Percentiles rank a stretch among this genome's conserved stretches.
Evolutionary conservation across 108 stramenopile species (phyloP).

Genomic region (Cyclotella distinguenda): DNA sequence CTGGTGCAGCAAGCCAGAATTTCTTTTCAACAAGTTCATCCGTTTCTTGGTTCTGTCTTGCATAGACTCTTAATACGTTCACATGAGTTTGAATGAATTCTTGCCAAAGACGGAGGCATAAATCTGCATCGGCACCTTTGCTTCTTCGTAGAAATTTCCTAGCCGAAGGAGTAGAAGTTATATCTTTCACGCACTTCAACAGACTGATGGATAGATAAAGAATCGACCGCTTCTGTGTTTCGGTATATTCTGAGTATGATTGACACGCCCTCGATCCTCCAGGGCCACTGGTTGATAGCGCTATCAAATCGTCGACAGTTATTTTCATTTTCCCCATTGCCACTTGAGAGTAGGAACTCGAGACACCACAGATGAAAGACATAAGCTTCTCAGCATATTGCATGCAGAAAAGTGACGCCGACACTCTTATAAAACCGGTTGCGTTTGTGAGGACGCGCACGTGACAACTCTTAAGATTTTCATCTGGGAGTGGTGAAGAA

Average conservation of each 20-base stretch:
- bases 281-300: conserved; percentile 26
- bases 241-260: conserved; percentile 20
- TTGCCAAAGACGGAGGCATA: conserved; percentile 72
- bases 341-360: conserved; percentile 9
- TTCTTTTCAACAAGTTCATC: conserved; percentile 27
- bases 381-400: conserved; percentile 51
- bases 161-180: conserved; percentile 28
- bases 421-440: conserved; percentile 30
- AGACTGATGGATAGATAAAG: conserved; percentile 30
- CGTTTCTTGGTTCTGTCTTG: conserved; percentile 17
- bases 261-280: conserved; percentile 5
- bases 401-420: conserved; percentile 33
- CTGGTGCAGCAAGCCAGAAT: conserved; percentile 54
- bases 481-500: background rate
- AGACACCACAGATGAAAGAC: conserved; percentile 27
- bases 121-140: conserved; percentile 38
- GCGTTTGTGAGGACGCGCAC: conserved; percentile 31
- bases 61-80: conserved; percentile 30
- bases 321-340: conserved; percentile 21
- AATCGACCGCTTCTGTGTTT: conserved; percentile 41
- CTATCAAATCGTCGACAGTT: conserved; percentile 9
- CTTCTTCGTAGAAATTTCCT: conserved; percentile 46
- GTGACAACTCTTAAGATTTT: conserved; percentile 9
- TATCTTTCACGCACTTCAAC: conserved; percentile 42
- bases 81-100: conserved; percentile 66